phyloP scores from a whole-genome alignment of 805 yeast species.

The Candida ovalis region DNA sequence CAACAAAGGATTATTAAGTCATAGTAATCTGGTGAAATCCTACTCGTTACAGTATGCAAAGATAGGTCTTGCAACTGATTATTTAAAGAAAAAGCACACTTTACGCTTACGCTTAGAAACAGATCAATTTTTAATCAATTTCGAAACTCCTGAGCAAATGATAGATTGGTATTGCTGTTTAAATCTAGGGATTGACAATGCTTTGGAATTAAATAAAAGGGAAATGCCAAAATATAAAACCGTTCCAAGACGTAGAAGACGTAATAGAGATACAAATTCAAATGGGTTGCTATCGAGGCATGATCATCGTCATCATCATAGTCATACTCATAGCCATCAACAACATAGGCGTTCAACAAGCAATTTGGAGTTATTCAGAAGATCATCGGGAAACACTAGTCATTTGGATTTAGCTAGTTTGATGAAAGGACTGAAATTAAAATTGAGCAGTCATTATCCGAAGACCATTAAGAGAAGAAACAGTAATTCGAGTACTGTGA shows the following conservation, averaged over 20 bases:
- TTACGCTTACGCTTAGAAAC: slow-evolving; percentile 76
- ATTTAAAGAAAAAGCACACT: slow-evolving; percentile 63
- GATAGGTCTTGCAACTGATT: slow-evolving; percentile 83
- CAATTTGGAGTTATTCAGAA: background rate
- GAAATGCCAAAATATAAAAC: slow-evolving; percentile 74
- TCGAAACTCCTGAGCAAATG: slow-evolving; percentile 58
- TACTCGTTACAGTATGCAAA: slow-evolving; percentile 82
- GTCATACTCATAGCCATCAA: background rate
- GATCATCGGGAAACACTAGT: background rate
- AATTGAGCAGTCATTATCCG: background rate
- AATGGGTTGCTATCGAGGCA: slow-evolving; percentile 2
- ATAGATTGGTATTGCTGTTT: slow-evolving; percentile 76
- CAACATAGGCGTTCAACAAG: background rate
- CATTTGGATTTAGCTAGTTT: background rate
- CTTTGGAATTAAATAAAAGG: slow-evolving; percentile 71
- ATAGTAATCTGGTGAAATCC: slow-evolving; percentile 46
- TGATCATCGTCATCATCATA: slow-evolving; percentile 4
- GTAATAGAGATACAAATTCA: slow-evolving; percentile 25
- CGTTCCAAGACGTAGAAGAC: slow-evolving; percentile 71
- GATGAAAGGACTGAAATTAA: background rate
- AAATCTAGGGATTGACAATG: slow-evolving; percentile 71
- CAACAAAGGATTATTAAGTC: slow-evolving; percentile 26
- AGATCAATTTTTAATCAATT: slow-evolving; percentile 73
- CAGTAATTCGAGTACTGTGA: background rate
- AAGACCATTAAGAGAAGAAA: background rate